Evolutionary conservation across 1,284 basidiomycete species (phyloP).

Genomic region (Irpex rosettiformis): DNA sequence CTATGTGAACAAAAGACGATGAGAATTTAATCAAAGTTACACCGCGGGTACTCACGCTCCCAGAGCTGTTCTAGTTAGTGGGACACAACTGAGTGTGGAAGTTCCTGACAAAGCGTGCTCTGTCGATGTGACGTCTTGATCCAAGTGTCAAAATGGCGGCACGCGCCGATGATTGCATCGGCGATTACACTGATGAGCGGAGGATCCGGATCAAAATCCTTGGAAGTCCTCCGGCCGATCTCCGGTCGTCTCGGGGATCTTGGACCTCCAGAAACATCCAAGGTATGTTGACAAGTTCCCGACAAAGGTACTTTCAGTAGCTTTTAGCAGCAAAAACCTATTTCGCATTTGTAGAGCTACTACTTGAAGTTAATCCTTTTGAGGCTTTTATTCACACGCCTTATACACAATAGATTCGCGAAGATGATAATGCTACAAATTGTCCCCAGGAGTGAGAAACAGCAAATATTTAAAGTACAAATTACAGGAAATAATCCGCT

Average conservation of each 20-base stretch:
- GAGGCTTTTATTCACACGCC: too few relatives aligned
- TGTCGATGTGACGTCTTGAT: background rate
- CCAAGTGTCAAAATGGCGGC: background rate
- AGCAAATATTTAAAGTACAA: background rate
- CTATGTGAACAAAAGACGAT: background rate
- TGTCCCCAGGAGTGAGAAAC: background rate
- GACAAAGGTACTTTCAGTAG: background rate
- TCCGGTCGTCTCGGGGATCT: background rate
- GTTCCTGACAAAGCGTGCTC: background rate
- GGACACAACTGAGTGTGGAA: background rate
- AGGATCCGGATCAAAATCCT: background rate
- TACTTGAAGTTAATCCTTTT: too few relatives aligned
- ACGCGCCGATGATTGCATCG: background rate
- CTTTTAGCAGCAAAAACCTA: background rate
- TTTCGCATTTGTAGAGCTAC: background rate
- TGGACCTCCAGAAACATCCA: background rate
- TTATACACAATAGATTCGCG: too few relatives aligned
- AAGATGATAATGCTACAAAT: background rate
- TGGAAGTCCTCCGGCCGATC: background rate
- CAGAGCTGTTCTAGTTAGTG: background rate
- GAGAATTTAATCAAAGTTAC: background rate
- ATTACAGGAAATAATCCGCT: slow-evolving; percentile 74
- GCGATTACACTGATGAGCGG: background rate
- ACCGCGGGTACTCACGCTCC: background rate
- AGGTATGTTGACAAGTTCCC: background rate